Base-by-base conservation (phyloP, 331 rosid species). In the Arachis monticola region DNA sequence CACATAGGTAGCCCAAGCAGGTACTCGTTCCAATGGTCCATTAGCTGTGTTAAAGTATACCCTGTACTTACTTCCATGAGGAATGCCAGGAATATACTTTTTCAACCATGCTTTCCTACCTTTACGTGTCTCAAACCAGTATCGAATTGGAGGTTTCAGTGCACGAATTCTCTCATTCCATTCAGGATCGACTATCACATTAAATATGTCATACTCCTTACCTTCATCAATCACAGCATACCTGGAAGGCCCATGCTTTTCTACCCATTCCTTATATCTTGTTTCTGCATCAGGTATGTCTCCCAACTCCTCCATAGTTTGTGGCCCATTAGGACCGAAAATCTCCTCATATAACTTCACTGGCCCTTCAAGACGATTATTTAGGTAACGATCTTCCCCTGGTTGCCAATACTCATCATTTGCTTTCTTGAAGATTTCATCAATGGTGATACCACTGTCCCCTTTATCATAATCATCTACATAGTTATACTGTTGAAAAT, bases 1-100 rank as follows among this genome's bases (percentile, higher is more conserved):
- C 77, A 94, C 99, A 83, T 92, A 94, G 58, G 97, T 85, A 82
- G 99, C 99, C 99, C 99, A 94, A 86, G 99, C 96, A 80, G 99
- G 99, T 40, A 94, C 87, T 75, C 99, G 79, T 73, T 94, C 99
- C 88, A 94, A 64, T n/a, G 96, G 91, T 73, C 99, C 97, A 75
- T 76, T 83, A 41, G 99, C 87, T 84, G 99, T 92, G 90, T 94
- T 92, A 67, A 94, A 90, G 85, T 90, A 94, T 55, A 94, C 99
- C 79, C 97, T 86, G 79, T 92, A 94, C 87, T 86, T 94, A 89
- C 99, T 88, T 57, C 93, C 97, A 83, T 92, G 99, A 75, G 97
- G 92, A 82, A 94, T 88, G 8, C 79, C 86, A 5, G 99, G 97
- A 79, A 59, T 70, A 74, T 94, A 94, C 84, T 90, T 94, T 73